phyloP scores from a whole-genome alignment of 1,139 yeast species.

The Hyphopichia buzzinii region DNA sequence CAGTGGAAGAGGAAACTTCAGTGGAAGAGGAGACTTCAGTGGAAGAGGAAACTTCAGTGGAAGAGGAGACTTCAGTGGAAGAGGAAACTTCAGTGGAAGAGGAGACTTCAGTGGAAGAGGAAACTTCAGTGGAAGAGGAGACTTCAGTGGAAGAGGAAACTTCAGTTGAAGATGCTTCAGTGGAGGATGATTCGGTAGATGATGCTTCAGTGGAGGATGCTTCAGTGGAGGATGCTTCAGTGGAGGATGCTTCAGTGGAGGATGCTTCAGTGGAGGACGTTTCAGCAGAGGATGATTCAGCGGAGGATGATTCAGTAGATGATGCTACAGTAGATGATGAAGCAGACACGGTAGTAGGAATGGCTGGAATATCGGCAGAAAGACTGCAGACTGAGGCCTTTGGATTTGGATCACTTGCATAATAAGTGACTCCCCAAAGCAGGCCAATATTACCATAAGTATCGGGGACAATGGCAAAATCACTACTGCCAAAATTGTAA shows the following conservation, averaged over 20 bases:
- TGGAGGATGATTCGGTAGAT: constrained; percentile 24
- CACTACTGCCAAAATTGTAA: no score
- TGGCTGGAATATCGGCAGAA: background rate
- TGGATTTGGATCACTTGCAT: no score
- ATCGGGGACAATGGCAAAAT: no score
- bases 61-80: constrained; percentile 44
- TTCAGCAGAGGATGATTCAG: background rate
- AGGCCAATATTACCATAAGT: no score
- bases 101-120: constrained; percentile 13
- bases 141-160: constrained; percentile 19
- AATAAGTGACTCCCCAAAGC: no score
- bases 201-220: constrained; percentile 32
- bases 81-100: constrained; percentile 36
- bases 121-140: constrained; percentile 11
- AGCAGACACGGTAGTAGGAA: background rate
- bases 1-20: constrained; percentile 72
- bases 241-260: background rate
- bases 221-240: no score
- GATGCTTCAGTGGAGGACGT: background rate
- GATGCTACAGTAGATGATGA: constrained; percentile 2
- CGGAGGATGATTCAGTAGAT: background rate
- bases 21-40: constrained; percentile 87
- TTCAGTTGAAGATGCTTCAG: constrained; percentile 19
- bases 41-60: constrained; percentile 46
- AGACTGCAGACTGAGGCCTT: background rate